Conservation (phyloP, 2,329 filamentous ascomycete genomes). For the Neodidymelliopsis sp. region DNA sequence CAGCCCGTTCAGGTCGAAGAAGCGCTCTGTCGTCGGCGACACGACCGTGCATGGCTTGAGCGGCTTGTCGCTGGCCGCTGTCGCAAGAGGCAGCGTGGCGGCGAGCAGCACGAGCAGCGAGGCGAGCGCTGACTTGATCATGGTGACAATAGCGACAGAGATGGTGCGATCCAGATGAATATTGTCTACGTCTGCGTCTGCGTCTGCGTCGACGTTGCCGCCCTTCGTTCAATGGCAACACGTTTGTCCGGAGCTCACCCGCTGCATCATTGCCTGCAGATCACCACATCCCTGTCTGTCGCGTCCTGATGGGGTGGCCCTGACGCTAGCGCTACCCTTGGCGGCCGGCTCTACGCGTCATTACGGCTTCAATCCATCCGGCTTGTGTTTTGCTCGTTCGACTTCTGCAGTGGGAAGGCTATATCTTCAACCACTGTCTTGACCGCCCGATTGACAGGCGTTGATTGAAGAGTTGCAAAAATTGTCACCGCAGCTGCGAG, state of each 20-base stretch:
- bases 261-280: slow-evolving; percentile 7
- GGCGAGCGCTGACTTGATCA: slow-evolving; percentile 37
- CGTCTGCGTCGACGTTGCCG: slow-evolving; percentile 4
- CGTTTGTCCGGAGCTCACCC: slow-evolving; percentile 27
- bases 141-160: slow-evolving; percentile 18
- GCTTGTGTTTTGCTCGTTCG: slow-evolving; percentile 25
- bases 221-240: slow-evolving; percentile 25
- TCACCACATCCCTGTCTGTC: slow-evolving; percentile 6
- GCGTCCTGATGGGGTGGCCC: slow-evolving; percentile 2
- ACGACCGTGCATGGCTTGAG: slow-evolving; percentile 67
- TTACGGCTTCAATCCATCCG: slow-evolving; percentile 32
- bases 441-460: too few relatives aligned
- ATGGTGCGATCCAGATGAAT: slow-evolving; percentile 8
- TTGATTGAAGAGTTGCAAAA: too few relatives aligned
- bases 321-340: slow-evolving; percentile 11
- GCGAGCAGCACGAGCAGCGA: slow-evolving; percentile 37
- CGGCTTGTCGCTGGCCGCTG: slow-evolving; percentile 53
- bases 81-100: slow-evolving; percentile 41
- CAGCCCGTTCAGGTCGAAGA: slow-evolving; percentile 69
- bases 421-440: too few relatives aligned
- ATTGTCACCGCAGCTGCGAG: too few relatives aligned
- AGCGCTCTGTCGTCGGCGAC: slow-evolving; percentile 66
- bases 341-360: slow-evolving; percentile 31
- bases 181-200: neutral
- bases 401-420: slow-evolving; percentile 16